These are phyloP conservation scores for Durusdinium trenchii DNA, from an alignment of 73 alveolate species.

Conservation along the genomic window DNA sequence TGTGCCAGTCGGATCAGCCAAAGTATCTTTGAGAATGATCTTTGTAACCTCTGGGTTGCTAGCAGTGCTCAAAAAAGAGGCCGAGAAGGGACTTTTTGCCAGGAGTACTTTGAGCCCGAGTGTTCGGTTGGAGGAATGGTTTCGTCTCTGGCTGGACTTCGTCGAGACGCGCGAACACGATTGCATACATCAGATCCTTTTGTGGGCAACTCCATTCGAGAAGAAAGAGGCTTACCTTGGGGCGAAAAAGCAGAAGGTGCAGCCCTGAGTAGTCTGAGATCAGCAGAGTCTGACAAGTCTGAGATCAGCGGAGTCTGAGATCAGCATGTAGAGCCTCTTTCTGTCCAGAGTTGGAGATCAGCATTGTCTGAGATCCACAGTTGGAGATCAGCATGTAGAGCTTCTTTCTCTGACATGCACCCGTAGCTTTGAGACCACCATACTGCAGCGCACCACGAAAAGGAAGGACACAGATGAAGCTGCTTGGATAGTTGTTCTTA, in stretches of 20 bases:
- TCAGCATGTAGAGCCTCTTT: neutral
- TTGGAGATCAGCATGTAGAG: too few species aligned
- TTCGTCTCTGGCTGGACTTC: neutral
- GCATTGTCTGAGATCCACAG: neutral
- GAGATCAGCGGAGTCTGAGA: neutral
- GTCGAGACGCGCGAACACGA: neutral
- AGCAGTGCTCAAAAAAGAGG: neutral
- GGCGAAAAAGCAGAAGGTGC: neutral
- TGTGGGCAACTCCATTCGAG: neutral
- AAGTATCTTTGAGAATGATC: neutral
- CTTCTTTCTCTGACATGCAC: too few species aligned
- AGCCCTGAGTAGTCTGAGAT: neutral
- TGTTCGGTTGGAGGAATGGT: slow-evolving; percentile 22
- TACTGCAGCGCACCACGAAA: too few species aligned
- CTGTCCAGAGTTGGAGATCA: neutral
- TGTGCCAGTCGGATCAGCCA: neutral
- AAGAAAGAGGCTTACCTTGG: neutral
- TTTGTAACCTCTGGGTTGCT: neutral
- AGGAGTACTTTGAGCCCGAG: neutral
- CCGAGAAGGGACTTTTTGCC: neutral
- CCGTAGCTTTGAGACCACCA: too few species aligned
- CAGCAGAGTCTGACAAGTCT: neutral
- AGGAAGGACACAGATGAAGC: too few species aligned
- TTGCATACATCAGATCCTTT: neutral
- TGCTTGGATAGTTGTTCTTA: too few species aligned